These are phyloP conservation scores for Trifolium subterraneum DNA, from an alignment of 306 rosid species.

Conservation along the genomic window DNA sequence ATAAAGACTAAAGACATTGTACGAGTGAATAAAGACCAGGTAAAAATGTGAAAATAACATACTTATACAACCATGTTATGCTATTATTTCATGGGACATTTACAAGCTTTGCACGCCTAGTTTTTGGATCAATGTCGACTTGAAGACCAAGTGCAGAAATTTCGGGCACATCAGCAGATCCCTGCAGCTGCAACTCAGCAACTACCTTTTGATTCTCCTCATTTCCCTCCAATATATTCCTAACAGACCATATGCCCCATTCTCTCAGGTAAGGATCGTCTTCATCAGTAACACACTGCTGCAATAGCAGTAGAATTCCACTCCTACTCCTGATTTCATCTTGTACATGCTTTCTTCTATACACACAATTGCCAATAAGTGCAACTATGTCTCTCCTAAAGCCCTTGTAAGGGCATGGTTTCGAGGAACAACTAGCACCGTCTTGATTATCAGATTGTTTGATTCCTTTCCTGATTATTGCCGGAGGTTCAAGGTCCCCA, in stretches of 20 bases:
- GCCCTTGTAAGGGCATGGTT: slow-evolving; percentile 61
- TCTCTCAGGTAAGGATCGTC: slow-evolving; percentile 87
- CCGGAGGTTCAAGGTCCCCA: slow-evolving; percentile 70
- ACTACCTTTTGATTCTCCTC: slow-evolving; percentile 73
- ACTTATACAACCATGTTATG: neutral
- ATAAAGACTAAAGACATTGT: too few relatives aligned
- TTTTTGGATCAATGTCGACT: slow-evolving; percentile 72
- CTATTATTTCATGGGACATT: slow-evolving; percentile 48
- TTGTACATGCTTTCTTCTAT: slow-evolving; percentile 67
- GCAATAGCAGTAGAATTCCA: slow-evolving; percentile 74
- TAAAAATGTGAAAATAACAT: neutral
- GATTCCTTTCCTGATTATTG: slow-evolving; percentile 60
- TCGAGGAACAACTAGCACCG: slow-evolving; percentile 38
- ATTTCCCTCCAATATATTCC: slow-evolving; percentile 76
- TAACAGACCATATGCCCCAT: slow-evolving; percentile 82
- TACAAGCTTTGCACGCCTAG: slow-evolving; percentile 74
- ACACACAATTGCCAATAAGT: slow-evolving; percentile 69
- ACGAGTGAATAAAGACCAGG: neutral
- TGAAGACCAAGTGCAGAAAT: slow-evolving; percentile 70
- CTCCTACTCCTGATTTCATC: slow-evolving; percentile 61
- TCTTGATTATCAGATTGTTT: slow-evolving; percentile 52
- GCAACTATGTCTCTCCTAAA: slow-evolving; percentile 79
- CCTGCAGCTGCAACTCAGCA: slow-evolving; percentile 72
- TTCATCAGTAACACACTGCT: slow-evolving; percentile 83
- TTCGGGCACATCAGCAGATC: slow-evolving; percentile 70